These are phyloP conservation scores for Hibiscus trionum DNA, from an alignment of 345 rosid genomes.

Conservation along the genomic window DNA sequence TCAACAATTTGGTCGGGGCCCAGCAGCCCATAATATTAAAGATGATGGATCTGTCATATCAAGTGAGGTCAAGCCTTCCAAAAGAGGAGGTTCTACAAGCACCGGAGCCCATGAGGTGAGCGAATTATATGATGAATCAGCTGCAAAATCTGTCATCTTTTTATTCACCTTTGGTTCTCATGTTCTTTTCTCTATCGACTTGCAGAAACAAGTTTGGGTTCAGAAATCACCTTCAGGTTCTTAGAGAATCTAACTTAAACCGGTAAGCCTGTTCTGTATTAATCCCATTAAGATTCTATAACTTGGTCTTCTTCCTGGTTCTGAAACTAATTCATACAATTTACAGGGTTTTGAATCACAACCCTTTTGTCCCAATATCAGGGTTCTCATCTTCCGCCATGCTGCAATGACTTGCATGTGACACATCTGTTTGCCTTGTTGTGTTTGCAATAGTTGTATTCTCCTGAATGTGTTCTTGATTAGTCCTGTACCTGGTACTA, in stretches of 20 bases:
- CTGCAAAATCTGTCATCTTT: constrained; percentile 3
- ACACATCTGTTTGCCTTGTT: not conserved
- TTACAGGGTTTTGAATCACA: not conserved
- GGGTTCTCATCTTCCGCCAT: not conserved
- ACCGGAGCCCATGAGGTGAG: constrained; percentile 56
- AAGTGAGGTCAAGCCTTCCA: constrained; percentile 49
- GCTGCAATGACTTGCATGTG: not conserved
- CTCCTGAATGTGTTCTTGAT: not conserved
- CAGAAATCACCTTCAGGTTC: constrained; percentile 65
- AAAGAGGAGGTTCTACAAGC: constrained; percentile 52
- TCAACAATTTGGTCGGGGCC: constrained; percentile 32
- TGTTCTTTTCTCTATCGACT: not conserved
- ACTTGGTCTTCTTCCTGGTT: not conserved
- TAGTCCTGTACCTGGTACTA: not conserved
- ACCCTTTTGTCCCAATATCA: not conserved
- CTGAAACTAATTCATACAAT: not conserved
- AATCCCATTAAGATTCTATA: not conserved
- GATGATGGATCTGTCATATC: constrained; percentile 26
- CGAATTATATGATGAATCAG: constrained; percentile 5
- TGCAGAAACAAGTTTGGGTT: constrained; percentile 84
- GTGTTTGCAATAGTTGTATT: not conserved
- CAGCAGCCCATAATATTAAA: constrained; percentile 28
- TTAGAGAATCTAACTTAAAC: constrained; percentile 27
- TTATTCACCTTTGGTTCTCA: not conserved
- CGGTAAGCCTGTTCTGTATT: constrained; percentile 20